Conservation (phyloP, 2,329 filamentous ascomycete genomes). For the Neurospora crassa region DNA sequence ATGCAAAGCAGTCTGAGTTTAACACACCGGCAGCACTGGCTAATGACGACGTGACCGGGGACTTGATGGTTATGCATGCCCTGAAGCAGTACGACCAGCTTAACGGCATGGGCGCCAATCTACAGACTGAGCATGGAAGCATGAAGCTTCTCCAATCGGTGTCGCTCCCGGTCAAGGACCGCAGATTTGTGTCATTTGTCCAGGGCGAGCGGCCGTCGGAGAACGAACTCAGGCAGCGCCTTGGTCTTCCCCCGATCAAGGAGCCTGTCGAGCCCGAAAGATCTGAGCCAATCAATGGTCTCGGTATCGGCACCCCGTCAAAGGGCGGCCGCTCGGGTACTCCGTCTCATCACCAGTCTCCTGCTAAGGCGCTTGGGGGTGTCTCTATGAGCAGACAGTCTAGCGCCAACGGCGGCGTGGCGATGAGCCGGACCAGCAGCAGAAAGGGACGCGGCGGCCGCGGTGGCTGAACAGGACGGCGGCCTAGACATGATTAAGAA, state of each 20-base stretch:
- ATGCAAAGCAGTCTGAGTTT: constrained; percentile 42
- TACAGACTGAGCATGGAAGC: constrained; percentile 44
- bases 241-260: constrained; percentile 34
- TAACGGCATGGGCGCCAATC: constrained; percentile 44
- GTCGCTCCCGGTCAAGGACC: constrained; percentile 36
- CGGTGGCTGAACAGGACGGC: constrained; percentile 6
- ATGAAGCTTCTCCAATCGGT: constrained; percentile 48
- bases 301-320: constrained; percentile 13
- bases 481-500: not conserved
- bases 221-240: constrained; percentile 38
- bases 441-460: constrained; percentile 31
- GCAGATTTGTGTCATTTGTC: constrained; percentile 39
- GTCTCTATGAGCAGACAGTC: constrained; percentile 48
- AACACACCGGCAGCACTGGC: constrained; percentile 44
- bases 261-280: constrained; percentile 21
- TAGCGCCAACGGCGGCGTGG: constrained; percentile 25
- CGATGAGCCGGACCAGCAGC: constrained; percentile 32
- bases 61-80: constrained; percentile 48
- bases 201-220: constrained; percentile 35
- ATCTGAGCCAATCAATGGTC: constrained; percentile 25
- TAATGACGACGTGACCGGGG: constrained; percentile 42
- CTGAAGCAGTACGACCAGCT: constrained; percentile 46
- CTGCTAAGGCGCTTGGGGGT: constrained; percentile 36
- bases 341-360: constrained; percentile 24
- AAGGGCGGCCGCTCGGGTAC: constrained; percentile 16